These are phyloP conservation scores for Blastobotrys terrestris DNA, from an alignment of 805 yeast species.

Conservation along the genomic window DNA sequence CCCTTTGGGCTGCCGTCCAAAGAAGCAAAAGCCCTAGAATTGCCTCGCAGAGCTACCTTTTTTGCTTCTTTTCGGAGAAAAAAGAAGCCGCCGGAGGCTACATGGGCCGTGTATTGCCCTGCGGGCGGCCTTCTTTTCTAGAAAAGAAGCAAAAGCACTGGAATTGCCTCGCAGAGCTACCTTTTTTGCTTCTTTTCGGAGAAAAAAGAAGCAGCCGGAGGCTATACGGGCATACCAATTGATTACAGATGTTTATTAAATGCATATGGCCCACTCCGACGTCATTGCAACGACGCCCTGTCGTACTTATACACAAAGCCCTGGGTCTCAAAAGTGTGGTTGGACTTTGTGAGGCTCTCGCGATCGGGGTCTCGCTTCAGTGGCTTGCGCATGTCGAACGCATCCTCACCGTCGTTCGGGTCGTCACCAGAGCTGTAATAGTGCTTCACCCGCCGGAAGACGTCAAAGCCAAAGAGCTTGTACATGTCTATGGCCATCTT, in stretches of 20 bases:
- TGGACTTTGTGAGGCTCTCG: constrained; percentile 22
- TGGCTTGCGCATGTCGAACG: constrained; percentile 49
- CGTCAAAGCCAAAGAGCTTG: constrained; percentile 78
- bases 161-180: not conserved
- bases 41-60: too few relatives aligned
- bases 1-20: too few relatives aligned
- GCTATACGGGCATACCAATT: too few relatives aligned
- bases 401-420: constrained; percentile 59
- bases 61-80: too few relatives aligned
- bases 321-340: constrained; percentile 25
- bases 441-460: constrained; percentile 80
- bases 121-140: too few relatives aligned
- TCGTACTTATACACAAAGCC: constrained; percentile 23
- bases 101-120: too few relatives aligned
- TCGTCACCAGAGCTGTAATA: constrained; percentile 61
- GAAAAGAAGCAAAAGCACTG: too few relatives aligned
- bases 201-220: not conserved
- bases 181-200: not conserved
- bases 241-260: too few relatives aligned
- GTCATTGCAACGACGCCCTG: not conserved
- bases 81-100: too few relatives aligned
- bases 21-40: too few relatives aligned
- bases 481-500: constrained; percentile 72
- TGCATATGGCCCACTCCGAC: not conserved
- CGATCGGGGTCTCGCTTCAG: constrained; percentile 29